These are phyloP conservation scores for Eutrema japonicum DNA, from an alignment of 345 rosid species.

Conservation along the genomic window DNA sequence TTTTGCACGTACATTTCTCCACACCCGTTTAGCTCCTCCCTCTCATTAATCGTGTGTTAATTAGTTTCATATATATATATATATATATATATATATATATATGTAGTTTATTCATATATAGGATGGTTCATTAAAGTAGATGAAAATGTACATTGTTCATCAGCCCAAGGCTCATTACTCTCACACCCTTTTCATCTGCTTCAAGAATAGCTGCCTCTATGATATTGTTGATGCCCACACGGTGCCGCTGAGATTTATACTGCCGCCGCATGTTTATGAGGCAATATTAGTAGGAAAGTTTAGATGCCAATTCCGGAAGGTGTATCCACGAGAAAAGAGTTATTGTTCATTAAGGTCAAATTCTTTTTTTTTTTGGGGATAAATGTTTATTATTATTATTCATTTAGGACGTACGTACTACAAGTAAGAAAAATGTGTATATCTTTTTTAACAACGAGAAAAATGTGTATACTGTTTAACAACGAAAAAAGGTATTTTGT, in stretches of 20 bases:
- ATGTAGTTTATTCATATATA: background rate
- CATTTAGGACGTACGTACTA: background rate
- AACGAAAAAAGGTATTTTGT: no score
- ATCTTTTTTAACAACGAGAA: no score
- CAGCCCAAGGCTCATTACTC: conserved; percentile 62
- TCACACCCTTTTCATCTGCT: conserved; percentile 61
- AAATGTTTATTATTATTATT: background rate
- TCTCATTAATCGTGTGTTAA: conserved; percentile 13
- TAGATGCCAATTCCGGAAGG: conserved; percentile 11
- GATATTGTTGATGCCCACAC: conserved; percentile 49
- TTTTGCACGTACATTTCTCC: conserved; percentile 51
- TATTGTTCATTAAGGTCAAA: background rate
- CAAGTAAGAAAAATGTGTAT: no score
- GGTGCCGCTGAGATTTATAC: conserved; percentile 51
- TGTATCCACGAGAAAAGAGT: background rate
- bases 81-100: background rate
- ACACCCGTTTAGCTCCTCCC: conserved; percentile 44
- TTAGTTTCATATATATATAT: background rate
- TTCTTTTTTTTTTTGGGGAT: background rate
- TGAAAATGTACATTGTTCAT: conserved; percentile 54
- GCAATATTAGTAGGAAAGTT: conserved; percentile 1
- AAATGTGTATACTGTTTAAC: no score
- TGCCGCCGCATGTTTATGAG: conserved; percentile 26
- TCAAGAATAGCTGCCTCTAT: conserved; percentile 58
- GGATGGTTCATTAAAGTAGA: background rate